Conservation (phyloP, 169 alveolate genomes). For the Plasmodium vivax region DNA sequence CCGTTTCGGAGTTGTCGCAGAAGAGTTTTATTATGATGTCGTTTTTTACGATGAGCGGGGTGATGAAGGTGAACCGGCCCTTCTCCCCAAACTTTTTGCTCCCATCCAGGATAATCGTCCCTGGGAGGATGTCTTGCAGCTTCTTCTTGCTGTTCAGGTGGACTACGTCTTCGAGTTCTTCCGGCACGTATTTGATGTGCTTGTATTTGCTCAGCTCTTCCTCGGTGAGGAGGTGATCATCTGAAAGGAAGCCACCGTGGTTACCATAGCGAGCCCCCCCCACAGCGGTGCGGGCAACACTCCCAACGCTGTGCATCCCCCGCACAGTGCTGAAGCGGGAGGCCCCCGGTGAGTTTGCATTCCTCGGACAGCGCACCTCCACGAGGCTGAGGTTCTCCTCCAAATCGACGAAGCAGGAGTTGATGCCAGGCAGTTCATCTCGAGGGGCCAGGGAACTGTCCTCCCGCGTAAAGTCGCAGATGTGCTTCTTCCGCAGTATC, state of each 20-base stretch:
- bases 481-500: conserved; percentile 18
- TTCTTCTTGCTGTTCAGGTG: conserved; percentile 4
- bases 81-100: conserved; percentile 17
- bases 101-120: conserved; percentile 30
- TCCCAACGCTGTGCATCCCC: not conserved
- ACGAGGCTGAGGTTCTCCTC: conserved; percentile 32
- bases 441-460: conserved; percentile 16
- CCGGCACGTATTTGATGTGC: conserved; percentile 48
- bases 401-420: conserved; percentile 27
- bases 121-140: conserved; percentile 59
- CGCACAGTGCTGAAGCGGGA: not conserved
- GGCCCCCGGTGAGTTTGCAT: not conserved
- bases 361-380: conserved; percentile 41
- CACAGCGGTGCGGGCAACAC: not conserved
- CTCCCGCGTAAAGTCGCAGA: conserved; percentile 60
- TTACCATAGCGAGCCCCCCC: not conserved
- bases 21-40: conserved; percentile 12
- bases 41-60: conserved; percentile 45
- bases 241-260: not conserved
- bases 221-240: not conserved
- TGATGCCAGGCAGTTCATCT: not conserved
- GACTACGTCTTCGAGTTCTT: conserved; percentile 29
- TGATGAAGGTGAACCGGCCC: conserved; percentile 36
- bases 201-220: conserved; percentile 44
- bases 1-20: conserved; percentile 48